Base-by-base conservation (phyloP, 331 rosid genomes). In the Malus hybrid region DNA sequence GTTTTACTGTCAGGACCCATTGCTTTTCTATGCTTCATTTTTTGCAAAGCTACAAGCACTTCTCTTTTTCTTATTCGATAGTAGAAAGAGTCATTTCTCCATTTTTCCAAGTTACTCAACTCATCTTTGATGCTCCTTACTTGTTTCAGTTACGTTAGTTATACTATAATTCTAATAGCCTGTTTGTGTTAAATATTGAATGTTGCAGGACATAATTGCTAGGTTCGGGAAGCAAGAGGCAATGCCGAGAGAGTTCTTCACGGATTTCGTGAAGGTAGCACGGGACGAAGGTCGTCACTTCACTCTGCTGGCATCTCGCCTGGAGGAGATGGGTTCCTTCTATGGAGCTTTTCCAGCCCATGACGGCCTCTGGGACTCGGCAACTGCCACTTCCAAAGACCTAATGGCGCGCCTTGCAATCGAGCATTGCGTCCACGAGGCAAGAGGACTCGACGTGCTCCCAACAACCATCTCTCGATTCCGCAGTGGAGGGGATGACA, bases 341-440 rank as follows among this genome's bases (percentile, higher is more conserved):
- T 93, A 91, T 69, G 97, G 97, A 76, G 93, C 97, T 32, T 85
- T 89, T 57, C 91, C 94, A 0, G 94, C 86, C 67, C 97, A 91
- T 34, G 97, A 89, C 73, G 97, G 98, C 69, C 93, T 91, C 18
- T 93, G 97, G 96, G 94, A 87, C 82, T 91, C 98, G 57, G 97
- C 98, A 75, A 75, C 63, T 34, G 90, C 94, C 46, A 93, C 97
- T 50, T 87, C 93, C 50, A 80, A 86, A 78, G 96, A 93, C 80
- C 78, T 93, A 71, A 77, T 91, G 60, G 88, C 98, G 22, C 88
- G 98, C 36, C 76, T 93, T 71, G 94, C 97, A 1, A 80, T 91
- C 70, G 96, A 93, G 83, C 98, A 93, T 78, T 91, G 97, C 55
- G 97, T 91, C 71, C 98, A 91, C 31, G 97, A 93, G 97, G 97